phyloP scores from a whole-genome alignment of 257 asterid genomes.

The Anisodus tanguticus region DNA sequence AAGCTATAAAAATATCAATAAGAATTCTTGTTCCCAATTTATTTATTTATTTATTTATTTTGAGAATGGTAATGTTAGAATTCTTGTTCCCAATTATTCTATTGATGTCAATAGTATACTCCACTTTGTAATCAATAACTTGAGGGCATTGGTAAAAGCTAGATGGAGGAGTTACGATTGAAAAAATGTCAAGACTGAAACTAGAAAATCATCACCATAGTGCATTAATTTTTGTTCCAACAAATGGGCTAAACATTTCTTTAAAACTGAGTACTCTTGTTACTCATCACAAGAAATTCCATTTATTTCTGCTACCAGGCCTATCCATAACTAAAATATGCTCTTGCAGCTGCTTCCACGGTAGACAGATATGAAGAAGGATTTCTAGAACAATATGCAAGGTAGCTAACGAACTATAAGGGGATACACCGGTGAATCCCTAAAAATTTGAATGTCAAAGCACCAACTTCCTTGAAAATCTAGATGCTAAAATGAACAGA shows the following conservation, averaged over 20 bases:
- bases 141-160: not conserved
- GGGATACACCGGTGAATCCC: conserved; percentile 5
- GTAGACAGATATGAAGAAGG: not conserved
- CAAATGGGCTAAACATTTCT: not conserved
- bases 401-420: not conserved
- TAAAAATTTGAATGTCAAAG: not conserved
- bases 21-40: not conserved
- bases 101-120: not conserved
- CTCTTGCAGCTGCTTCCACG: conserved; percentile 6
- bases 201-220: not conserved
- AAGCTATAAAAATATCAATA: not conserved
- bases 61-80: not conserved
- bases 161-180: not conserved
- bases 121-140: not conserved
- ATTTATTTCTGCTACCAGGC: not conserved
- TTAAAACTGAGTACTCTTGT: not conserved
- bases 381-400: not conserved
- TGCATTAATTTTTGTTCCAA: not conserved
- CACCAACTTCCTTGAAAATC: not conserved
- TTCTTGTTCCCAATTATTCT: not conserved
- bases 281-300: not conserved
- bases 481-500: not conserved
- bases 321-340: conserved; percentile 4
- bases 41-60: too few relatives aligned
- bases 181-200: not conserved